Base-by-base conservation (phyloP, 805 yeast genomes). In the Kluyveromyces starmeri region DNA sequence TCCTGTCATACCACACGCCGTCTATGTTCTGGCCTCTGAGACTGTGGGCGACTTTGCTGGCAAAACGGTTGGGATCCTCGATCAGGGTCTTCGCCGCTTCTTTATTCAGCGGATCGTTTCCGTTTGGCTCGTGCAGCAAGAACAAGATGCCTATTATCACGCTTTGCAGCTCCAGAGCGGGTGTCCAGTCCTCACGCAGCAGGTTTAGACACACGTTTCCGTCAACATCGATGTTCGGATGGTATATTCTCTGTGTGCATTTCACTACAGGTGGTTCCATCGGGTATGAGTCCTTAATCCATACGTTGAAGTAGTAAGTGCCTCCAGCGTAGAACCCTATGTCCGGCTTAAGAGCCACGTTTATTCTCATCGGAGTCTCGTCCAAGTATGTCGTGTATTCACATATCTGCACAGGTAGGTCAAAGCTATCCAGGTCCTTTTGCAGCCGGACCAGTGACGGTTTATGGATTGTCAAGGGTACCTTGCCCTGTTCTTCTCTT, bases 181-280 rank as follows among this genome's bases (percentile, higher is more conserved):
- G 97, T 19, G 86, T 77, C 98, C 98, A 89, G 55, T 89, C 97
- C 55, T 88, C 95, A 46, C 97, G 66, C 39, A 89, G 65, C 22
- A 89, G 88, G 53, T 89, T 89, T 40, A 89, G 67, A 53, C 98
- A 89, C 5, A 89, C 83, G 51, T 86, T 89, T 0, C 97, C 97
- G 28, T 83, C 80, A 14, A 74, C 53, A 54, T 89, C 96, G 44
- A 89, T 89, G 51, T 89, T 89, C 9, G 98, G 98, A 54, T 89
- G 98, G 59, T 82, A 89, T 4, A 89, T 83, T 50, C 69, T 76
- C 35, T 76, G 71, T 20, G 65, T 35, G 47, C 94, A 81, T 45
- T 71, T 69, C 36, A 86, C 85, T 51, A 77, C 82, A 7, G 98
- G 98, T 7, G 96, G 86, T 33, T 83, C 92, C 38, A 88, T 92